Evolutionary conservation across 2,329 filamentous ascomycete species (phyloP).

Genomic region (Bipolaris oryzae): DNA sequence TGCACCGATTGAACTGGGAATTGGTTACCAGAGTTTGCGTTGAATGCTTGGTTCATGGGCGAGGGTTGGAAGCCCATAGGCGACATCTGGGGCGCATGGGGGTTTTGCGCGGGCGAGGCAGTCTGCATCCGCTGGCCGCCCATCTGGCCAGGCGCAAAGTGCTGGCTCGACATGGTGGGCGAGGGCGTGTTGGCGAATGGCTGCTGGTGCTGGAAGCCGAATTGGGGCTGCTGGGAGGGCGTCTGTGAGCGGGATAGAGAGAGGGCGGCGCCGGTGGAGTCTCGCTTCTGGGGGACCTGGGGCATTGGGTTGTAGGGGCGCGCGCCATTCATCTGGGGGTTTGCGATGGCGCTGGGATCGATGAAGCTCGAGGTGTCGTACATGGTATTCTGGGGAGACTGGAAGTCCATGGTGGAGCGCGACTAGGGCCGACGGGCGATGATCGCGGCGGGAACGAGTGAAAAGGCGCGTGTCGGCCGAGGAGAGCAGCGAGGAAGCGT

Average conservation of each 20-base stretch:
- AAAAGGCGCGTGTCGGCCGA: constrained; percentile 17
- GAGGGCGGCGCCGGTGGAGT: constrained; percentile 83
- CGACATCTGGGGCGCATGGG: constrained; percentile 52
- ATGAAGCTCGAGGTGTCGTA: constrained; percentile 47
- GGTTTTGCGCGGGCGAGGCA: constrained; percentile 88
- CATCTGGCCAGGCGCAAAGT: constrained; percentile 62
- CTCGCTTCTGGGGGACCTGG: constrained; percentile 91
- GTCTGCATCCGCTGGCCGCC: constrained; percentile 76
- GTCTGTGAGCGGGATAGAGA: constrained; percentile 95
- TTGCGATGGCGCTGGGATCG: constrained; percentile 49
- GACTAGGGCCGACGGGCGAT: constrained; percentile 19
- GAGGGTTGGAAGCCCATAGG: constrained; percentile 46
- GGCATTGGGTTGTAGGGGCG: constrained; percentile 79
- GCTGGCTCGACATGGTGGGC: constrained; percentile 86
- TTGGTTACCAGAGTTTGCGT: constrained; percentile 50
- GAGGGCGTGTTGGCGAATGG: constrained; percentile 90
- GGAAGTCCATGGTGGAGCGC: constrained; percentile 46
- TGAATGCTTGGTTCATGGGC: constrained; percentile 48
- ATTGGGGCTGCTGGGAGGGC: constrained; percentile 72
- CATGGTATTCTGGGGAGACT: constrained; percentile 45
- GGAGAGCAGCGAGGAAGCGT: constrained; percentile 10
- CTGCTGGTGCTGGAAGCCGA: constrained; percentile 68
- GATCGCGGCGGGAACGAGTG: constrained; percentile 9
- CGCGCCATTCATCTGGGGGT: constrained; percentile 70
- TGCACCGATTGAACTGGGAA: constrained; percentile 55